Base-by-base conservation (phyloP, 495 filamentous ascomycete genomes). In the Aspergillus incahuasiensis region DNA sequence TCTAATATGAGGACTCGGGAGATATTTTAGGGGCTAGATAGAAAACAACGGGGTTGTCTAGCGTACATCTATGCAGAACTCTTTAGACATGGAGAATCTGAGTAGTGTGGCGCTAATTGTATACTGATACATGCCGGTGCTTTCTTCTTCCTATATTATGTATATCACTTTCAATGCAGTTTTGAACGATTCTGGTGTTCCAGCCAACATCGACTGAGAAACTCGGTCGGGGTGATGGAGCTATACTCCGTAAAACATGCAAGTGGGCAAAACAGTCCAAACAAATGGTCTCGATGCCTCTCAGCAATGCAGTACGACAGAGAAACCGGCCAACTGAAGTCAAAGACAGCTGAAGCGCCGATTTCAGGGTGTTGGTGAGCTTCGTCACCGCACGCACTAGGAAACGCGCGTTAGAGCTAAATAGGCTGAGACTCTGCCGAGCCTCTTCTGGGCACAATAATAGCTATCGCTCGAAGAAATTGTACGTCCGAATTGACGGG, bases 91-190 rank as follows among this genome's bases (percentile, higher is more conserved):
- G 53, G 63, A 56, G 55, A 51, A 60, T 56, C 64, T 56, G 55
- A 44, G 56, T 62, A 61, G 60, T 59, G 40, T 52, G 48, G 60
- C 62, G 68, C 66, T 64, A 63, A 60, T 64, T 75, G 70, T 72
- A 71, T 71, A 65, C 68, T 70, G 70, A 70, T 68, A 63, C 68
- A 74, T 69, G 66, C 61, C 66, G 66, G 63, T 71, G 68, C 58
- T 67, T 65, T 66, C 58, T 54, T 63, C 60, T 63, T 67, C 64
- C 62, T 68, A 70, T 73, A 74, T 73, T 68, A 67, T 75, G 73
- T 75, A 75, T 70, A 75, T 75, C 73, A 75, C 65, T 63, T 68
- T 73, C 58, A 74, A 71, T 75, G 71, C 71, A 68, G 62, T 70
- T 71, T 70, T 65, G 59, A 55, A 53, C 34, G 34, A 53, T 55